Conservation (phyloP, 306 rosid species). For the Vigna angularis region DNA sequence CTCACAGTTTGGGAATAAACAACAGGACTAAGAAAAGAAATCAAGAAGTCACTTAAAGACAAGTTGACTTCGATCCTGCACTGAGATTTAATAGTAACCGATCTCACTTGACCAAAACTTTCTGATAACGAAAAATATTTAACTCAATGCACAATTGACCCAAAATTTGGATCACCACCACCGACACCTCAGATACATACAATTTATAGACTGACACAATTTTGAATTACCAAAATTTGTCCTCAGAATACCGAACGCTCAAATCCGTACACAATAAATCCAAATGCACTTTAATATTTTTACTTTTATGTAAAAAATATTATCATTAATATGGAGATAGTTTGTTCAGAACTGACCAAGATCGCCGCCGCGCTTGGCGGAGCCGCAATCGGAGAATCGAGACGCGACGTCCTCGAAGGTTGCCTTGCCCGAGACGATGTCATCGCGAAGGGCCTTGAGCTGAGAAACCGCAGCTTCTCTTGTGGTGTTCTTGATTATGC, state of each 20-base stretch:
- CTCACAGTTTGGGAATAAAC: too few species aligned
- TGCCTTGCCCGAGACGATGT: slow-evolving; percentile 79
- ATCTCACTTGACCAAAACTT: not conserved
- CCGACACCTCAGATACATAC: not conserved
- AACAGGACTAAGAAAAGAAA: not conserved
- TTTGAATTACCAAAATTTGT: not conserved
- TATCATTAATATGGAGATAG: slow-evolving; percentile 21
- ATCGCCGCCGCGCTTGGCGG: slow-evolving; percentile 98
- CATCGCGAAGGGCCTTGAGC: slow-evolving; percentile 69
- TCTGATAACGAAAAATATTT: not conserved
- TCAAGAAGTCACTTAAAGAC: not conserved
- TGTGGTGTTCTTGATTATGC: slow-evolving; percentile 71
- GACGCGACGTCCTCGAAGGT: slow-evolving; percentile 78
- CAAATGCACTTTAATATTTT: not conserved
- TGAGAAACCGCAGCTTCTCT: slow-evolving; percentile 77
- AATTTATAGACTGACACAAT: not conserved
- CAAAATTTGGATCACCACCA: slow-evolving; percentile 7
- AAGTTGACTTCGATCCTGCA: not conserved
- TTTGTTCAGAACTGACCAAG: slow-evolving; percentile 67
- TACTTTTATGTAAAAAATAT: not conserved
- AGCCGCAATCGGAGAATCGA: slow-evolving; percentile 90
- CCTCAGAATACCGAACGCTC: too few species aligned
- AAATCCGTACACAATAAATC: not conserved
- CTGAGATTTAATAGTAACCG: not conserved
- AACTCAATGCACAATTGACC: too few species aligned